These are phyloP conservation scores for Xylariaceae sp. DNA, from an alignment of 2,329 filamentous ascomycete species.

Conservation along the genomic window DNA sequence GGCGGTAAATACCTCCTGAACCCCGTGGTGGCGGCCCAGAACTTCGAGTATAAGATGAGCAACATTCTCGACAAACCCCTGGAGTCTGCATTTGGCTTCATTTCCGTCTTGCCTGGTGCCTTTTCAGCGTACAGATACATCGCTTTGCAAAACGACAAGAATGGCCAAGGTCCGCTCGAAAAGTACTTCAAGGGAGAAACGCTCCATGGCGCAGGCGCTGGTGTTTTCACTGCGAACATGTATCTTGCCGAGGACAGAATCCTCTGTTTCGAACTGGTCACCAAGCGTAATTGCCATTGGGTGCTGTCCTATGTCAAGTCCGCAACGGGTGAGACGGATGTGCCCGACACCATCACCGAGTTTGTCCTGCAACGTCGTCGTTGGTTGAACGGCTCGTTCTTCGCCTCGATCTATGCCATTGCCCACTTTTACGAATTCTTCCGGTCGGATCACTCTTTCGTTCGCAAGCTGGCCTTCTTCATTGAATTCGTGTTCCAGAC, in stretches of 20 bases:
- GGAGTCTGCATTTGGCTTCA: slow-evolving; percentile 96
- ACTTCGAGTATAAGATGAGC: slow-evolving; percentile 99
- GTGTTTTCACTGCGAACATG: slow-evolving; percentile 98
- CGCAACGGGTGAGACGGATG: slow-evolving; percentile 92
- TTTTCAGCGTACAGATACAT: slow-evolving; percentile 95
- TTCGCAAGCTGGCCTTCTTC: slow-evolving; percentile 86
- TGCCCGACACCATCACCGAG: slow-evolving; percentile 89
- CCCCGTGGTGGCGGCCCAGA: slow-evolving; percentile 91
- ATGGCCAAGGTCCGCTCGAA: slow-evolving; percentile 88
- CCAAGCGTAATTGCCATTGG: slow-evolving; percentile 97
- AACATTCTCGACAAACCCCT: slow-evolving; percentile 98
- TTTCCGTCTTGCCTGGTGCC: slow-evolving; percentile 92
- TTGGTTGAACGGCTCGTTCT: slow-evolving; percentile 98
- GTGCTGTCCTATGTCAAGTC: slow-evolving; percentile 98
- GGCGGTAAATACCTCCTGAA: slow-evolving; percentile 81
- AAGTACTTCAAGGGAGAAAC: slow-evolving; percentile 99
- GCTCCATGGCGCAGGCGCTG: slow-evolving; percentile 89
- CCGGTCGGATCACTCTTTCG: slow-evolving; percentile 81
- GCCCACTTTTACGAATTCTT: slow-evolving; percentile 96
- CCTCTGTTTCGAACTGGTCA: slow-evolving; percentile 95
- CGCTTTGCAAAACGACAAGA: slow-evolving; percentile 93
- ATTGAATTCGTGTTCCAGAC: slow-evolving; percentile 94
- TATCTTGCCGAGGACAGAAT: slow-evolving; percentile 88
- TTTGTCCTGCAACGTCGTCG: slow-evolving; percentile 92
- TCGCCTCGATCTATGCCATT: slow-evolving; percentile 91